Evolutionary conservation across 2,329 filamentous ascomycete genomes (phyloP).

Genomic region (Pseudogymnoascus sp.): DNA sequence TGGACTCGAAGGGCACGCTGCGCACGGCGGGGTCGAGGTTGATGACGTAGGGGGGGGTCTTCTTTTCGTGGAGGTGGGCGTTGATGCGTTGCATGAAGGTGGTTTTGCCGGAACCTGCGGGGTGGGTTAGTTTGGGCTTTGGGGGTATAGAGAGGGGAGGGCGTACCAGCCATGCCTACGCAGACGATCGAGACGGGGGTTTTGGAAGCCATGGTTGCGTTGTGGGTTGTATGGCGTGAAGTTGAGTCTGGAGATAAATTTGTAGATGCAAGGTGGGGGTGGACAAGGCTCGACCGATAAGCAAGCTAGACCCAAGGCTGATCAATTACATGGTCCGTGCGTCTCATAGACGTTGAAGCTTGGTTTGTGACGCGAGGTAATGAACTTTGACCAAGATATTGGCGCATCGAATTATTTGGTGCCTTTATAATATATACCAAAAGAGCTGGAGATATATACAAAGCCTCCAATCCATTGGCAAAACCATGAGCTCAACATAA

Average conservation of each 20-base stretch:
- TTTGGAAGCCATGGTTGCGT: conserved; percentile 33
- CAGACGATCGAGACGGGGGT: conserved; percentile 77
- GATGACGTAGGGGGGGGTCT: conserved; percentile 82
- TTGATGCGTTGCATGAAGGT: conserved; percentile 99
- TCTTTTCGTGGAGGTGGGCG: conserved; percentile 75
- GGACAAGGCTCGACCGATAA: conserved; percentile 7
- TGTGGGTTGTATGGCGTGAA: not conserved
- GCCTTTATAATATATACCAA: not conserved
- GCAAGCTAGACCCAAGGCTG: conserved; percentile 5
- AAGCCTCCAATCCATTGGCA: not conserved
- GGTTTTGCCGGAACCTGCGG: conserved; percentile 84
- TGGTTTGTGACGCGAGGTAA: not conserved
- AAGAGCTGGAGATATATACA: not conserved
- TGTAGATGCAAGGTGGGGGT: not conserved
- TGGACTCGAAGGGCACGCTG: conserved; percentile 87
- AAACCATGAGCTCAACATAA: not conserved
- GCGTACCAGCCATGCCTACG: conserved; percentile 85
- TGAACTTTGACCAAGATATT: not conserved
- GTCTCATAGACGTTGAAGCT: not conserved
- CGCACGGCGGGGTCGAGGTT: conserved; percentile 95
- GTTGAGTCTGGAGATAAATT: conserved; percentile 4
- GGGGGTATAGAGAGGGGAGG: not conserved
- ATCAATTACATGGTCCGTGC: not conserved
- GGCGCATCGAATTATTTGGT: not conserved
- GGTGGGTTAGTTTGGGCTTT: conserved; percentile 6